A percentile compares a stretch with the other conserved stretches of the same genome.
phyloP scores from a whole-genome alignment of 2,329 filamentous ascomycete genomes.

The Fonsecaea erecta region DNA sequence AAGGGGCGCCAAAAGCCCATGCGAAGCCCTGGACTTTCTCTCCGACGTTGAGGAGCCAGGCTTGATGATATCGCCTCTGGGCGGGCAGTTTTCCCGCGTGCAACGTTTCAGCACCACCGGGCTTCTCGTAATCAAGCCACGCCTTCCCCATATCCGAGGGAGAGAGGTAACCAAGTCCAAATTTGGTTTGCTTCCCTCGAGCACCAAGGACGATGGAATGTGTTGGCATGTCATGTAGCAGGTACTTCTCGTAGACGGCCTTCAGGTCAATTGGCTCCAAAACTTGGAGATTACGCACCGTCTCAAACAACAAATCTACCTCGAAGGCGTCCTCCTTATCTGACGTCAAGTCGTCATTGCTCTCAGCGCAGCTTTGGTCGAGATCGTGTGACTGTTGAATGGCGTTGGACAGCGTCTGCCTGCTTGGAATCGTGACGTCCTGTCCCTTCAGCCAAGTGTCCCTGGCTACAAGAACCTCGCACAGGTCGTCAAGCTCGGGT shows the following conservation, averaged over 20 bases:
- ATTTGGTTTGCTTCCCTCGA: conserved; percentile 49
- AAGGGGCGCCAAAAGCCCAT: conserved; percentile 53
- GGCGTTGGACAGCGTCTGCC: conserved; percentile 41
- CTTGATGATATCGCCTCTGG: conserved; percentile 42
- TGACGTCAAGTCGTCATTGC: neutral
- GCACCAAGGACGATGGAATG: conserved; percentile 59
- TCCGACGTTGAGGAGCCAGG: conserved; percentile 63
- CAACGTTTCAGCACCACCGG: neutral
- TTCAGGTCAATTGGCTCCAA: conserved; percentile 1
- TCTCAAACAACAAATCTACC: neutral
- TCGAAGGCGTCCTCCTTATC: neutral
- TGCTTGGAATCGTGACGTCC: conserved; percentile 58
- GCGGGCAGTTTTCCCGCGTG: neutral
- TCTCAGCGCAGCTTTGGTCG: neutral
- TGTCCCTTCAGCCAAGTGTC: conserved; percentile 54
- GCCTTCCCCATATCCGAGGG: conserved; percentile 53
- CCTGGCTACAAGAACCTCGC: conserved; percentile 53
- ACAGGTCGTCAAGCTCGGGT: conserved; percentile 55
- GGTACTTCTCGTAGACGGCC: conserved; percentile 21
- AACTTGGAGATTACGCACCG: conserved; percentile 12
- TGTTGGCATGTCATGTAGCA: conserved; percentile 37
- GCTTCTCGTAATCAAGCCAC: conserved; percentile 42
- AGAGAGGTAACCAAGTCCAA: conserved; percentile 49
- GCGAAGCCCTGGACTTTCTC: conserved; percentile 56
- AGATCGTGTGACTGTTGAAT: neutral